phyloP scores from a whole-genome alignment of 169 alveolate species.

The Cryptosporidium canis region DNA sequence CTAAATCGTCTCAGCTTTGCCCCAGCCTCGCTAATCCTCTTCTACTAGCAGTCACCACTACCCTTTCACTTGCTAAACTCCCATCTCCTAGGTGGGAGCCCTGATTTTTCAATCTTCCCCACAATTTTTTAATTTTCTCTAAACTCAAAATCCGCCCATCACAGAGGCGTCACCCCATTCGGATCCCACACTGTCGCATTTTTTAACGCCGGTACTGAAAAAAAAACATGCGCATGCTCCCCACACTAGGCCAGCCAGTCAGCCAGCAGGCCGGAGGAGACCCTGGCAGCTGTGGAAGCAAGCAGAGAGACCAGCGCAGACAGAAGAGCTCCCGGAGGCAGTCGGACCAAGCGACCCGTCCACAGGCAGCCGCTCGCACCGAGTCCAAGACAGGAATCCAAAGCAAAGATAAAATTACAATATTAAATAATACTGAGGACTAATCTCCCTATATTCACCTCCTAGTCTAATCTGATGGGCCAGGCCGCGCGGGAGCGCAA shows the following conservation, averaged over 20 bases:
- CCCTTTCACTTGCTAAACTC: not conserved
- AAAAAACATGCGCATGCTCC: constrained; percentile 28
- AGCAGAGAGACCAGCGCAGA: no score
- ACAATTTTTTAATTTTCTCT: no score
- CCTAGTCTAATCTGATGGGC: not conserved
- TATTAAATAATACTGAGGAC: not conserved
- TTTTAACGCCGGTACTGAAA: constrained; percentile 7
- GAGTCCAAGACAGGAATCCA: not conserved
- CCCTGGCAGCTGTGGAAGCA: no score
- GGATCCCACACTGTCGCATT: constrained; percentile 4
- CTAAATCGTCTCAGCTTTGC: not conserved
- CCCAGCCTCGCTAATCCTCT: not conserved
- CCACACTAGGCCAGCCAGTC: constrained; percentile 1
- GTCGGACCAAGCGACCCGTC: no score
- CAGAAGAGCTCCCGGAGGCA: no score
- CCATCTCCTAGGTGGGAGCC: not conserved
- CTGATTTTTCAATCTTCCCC: no score
- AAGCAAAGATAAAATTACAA: not conserved
- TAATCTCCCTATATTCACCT: not conserved
- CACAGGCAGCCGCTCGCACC: not conserved
- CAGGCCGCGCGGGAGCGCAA: not conserved
- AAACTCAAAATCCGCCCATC: not conserved
- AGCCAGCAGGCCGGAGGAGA: no score
- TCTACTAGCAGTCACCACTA: not conserved
- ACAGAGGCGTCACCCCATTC: not conserved